phyloP scores from a whole-genome alignment of 805 yeast species.

The Sugiyamaella floridensis region DNA sequence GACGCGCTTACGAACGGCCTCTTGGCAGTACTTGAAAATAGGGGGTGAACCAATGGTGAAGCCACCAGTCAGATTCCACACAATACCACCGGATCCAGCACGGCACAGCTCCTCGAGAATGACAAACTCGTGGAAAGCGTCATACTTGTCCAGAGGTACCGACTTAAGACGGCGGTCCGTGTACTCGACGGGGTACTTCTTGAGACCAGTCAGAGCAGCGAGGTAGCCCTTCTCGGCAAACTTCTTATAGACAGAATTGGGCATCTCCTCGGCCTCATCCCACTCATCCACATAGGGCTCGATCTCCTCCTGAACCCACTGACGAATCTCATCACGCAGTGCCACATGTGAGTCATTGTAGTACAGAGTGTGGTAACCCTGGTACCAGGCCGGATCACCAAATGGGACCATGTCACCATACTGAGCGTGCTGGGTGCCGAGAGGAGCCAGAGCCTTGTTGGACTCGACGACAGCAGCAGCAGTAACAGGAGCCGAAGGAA shows the following conservation, averaged over 20 bases:
- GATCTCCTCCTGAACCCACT: slow-evolving; percentile 33
- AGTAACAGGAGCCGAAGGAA: slow-evolving; percentile 12
- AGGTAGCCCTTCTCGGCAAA: slow-evolving; percentile 36
- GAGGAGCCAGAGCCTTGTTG: neutral
- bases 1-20: slow-evolving; percentile 30
- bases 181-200: slow-evolving; percentile 32
- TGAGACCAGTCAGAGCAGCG: slow-evolving; percentile 34
- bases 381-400: slow-evolving; percentile 36
- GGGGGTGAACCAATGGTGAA: slow-evolving; percentile 38
- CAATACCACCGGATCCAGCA: slow-evolving; percentile 36
- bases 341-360: slow-evolving; percentile 36
- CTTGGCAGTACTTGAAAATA: slow-evolving; percentile 30
- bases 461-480: slow-evolving; percentile 9
- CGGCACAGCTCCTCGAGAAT: slow-evolving; percentile 35
- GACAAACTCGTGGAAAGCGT: slow-evolving; percentile 35
- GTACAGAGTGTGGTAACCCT: slow-evolving; percentile 34
- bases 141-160: slow-evolving; percentile 35
- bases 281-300: slow-evolving; percentile 38
- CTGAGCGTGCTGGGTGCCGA: slow-evolving; percentile 13
- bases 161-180: slow-evolving; percentile 30
- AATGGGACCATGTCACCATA: slow-evolving; percentile 32
- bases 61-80: slow-evolving; percentile 37
- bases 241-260: slow-evolving; percentile 28
- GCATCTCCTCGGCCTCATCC: slow-evolving; percentile 35
- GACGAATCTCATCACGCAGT: slow-evolving; percentile 35